Base-by-base conservation (phyloP, 2,329 filamentous ascomycete species). In the Juglanconis juglandina region DNA sequence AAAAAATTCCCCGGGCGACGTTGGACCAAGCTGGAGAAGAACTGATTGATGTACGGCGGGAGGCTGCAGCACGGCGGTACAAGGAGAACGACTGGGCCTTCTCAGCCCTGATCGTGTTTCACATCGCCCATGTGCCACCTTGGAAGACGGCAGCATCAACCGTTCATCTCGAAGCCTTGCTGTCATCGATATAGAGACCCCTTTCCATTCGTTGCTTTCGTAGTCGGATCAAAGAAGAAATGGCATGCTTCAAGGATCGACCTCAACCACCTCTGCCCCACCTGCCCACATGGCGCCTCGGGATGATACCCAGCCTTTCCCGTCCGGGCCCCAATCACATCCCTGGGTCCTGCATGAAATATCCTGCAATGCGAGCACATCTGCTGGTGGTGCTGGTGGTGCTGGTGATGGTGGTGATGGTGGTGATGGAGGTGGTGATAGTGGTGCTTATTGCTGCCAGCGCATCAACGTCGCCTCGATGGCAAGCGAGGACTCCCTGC, bases 41-140 rank as follows among this genome's bases (percentile, higher is more conserved):
- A 32, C 41, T 53, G 17, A 13, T 37, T 52, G 33, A 4, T 39
- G 24, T 24, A 24, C 24, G 30, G 32, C 47, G 53, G 58, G 6
- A 33, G 37, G 39, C 49, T 56, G 53, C 58, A 60, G 53, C 53
- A 60, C 53, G 53, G 58, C 58, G 24, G 24, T 24, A 24, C 24
- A 24, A 51, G 17, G 48, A 44, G 39, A 51, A 52, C 52, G 52
- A 52, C 52, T 46, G 44, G 52, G 30, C 32, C 24, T 24, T 24
- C 24, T 24, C 24, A 24, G 24, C 24, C 24, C 24, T 24, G 24
- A 24, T 24, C 24, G 24, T 24, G 24, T 24, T 24, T 24, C 24
- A 24, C n/a, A 50, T 33, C 5, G 33, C 34, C 35, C 50, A 35
- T 53, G 57, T 59, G 24, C 52, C 32, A 55, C 47, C 53, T 42